phyloP scores from a whole-genome alignment of 2,329 filamentous ascomycete species.

The Leptodontidium sp. region DNA sequence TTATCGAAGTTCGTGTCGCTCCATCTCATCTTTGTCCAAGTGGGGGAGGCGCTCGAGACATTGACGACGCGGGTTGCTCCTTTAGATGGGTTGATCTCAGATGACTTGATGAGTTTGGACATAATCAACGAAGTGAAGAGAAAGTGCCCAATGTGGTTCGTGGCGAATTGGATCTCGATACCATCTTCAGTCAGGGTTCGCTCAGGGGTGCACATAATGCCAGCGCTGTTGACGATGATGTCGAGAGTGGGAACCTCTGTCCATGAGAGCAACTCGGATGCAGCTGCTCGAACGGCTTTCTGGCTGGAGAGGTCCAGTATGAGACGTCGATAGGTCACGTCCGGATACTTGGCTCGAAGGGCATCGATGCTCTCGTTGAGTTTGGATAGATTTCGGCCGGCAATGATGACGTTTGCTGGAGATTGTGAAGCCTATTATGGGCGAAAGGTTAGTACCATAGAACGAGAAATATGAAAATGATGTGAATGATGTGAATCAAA shows the following conservation, averaged over 20 bases:
- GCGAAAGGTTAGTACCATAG: neutral
- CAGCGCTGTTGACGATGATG: constrained; percentile 54
- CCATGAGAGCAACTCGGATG: constrained; percentile 49
- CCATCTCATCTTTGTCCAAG: constrained; percentile 45
- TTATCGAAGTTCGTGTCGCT: constrained; percentile 49
- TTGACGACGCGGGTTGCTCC: constrained; percentile 33
- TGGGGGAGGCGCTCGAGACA: constrained; percentile 40
- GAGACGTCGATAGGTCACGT: constrained; percentile 22
- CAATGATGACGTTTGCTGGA: constrained; percentile 32
- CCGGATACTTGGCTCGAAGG: constrained; percentile 22
- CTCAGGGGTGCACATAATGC: constrained; percentile 50
- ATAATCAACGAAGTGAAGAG: constrained; percentile 35
- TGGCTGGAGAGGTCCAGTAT: constrained; percentile 50
- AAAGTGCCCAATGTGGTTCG: constrained; percentile 28
- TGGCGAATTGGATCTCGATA: constrained; percentile 40
- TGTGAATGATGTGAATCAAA: neutral
- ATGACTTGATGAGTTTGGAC: constrained; percentile 28
- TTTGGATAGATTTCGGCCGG: constrained; percentile 30
- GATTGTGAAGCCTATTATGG: constrained; percentile 40
- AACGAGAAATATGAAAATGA: neutral
- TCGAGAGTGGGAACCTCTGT: constrained; percentile 50
- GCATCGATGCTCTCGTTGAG: constrained; percentile 26
- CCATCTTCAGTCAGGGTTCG: constrained; percentile 48
- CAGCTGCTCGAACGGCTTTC: constrained; percentile 52
- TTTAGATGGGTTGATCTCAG: constrained; percentile 3